These are phyloP conservation scores for Mentha longifolia DNA, from an alignment of 257 asterid species.

Conservation along the genomic window DNA sequence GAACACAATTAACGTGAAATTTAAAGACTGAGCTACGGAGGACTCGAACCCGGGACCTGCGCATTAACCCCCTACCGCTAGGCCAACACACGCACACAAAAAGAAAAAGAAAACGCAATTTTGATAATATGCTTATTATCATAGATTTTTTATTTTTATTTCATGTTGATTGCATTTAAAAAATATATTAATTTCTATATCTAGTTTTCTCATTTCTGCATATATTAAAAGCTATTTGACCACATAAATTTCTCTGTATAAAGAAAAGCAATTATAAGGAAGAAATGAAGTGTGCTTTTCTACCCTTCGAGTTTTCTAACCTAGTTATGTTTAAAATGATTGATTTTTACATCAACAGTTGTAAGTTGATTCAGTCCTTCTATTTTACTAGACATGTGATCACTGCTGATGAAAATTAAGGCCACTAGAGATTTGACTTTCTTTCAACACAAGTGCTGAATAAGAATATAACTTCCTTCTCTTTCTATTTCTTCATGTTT, in stretches of 20 bases:
- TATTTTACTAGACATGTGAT: conserved; percentile 5
- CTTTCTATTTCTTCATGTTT: conserved; percentile 18
- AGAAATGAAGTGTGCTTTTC: conserved; percentile 1
- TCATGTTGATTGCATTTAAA: conserved; percentile 8
- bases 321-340: neutral
- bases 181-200: neutral
- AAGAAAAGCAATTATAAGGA: neutral
- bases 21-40: too few relatives aligned
- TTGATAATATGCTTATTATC: too few relatives aligned
- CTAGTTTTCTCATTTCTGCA: conserved; percentile 8
- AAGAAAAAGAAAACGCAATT: too few relatives aligned
- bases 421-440: conserved; percentile 11
- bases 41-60: too few relatives aligned
- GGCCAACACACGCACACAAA: too few relatives aligned
- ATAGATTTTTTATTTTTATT: neutral
- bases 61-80: too few relatives aligned
- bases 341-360: conserved; percentile 16
- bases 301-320: conserved; percentile 12
- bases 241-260: neutral
- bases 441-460: conserved; percentile 6
- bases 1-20: too few relatives aligned
- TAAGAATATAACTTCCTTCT: neutral
- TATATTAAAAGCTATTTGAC: conserved; percentile 13
- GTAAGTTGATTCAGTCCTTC: conserved; percentile 1
- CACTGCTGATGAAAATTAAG: conserved; percentile 25